phyloP scores from a whole-genome alignment of 345 rosid species.

The Ceriops zippeliana region DNA sequence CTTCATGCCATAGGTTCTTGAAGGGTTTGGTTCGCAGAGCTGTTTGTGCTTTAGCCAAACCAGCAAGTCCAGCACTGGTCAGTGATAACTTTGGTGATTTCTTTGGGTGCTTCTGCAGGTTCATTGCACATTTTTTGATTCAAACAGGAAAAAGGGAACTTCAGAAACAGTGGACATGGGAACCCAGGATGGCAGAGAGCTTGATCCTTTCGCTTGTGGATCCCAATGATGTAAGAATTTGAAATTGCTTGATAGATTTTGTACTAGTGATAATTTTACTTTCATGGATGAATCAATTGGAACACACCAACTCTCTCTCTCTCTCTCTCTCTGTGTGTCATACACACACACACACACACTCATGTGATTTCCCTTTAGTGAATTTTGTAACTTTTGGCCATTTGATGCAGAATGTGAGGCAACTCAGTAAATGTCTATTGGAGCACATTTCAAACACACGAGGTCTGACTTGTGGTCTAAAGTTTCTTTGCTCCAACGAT shows the following conservation, averaged over 20 bases:
- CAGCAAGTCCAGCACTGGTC: background rate
- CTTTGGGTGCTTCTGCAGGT: conserved; percentile 46
- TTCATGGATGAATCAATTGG: conserved; percentile 7
- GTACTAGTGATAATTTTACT: background rate
- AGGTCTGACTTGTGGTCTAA: conserved; percentile 78
- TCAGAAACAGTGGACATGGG: conserved; percentile 87
- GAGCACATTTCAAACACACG: conserved; percentile 79
- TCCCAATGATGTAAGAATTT: conserved; percentile 74
- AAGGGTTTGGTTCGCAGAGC: background rate
- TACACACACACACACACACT: background rate
- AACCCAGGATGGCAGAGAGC: conserved; percentile 80
- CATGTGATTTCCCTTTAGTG: conserved; percentile 12
- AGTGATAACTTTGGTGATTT: background rate
- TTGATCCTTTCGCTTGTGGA: conserved; percentile 82
- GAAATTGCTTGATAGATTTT: background rate
- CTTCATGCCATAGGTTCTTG: conserved; percentile 9
- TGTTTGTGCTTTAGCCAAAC: background rate
- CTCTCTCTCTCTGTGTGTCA: too few species aligned
- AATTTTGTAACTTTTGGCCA: conserved; percentile 20
- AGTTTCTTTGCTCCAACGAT: conserved; percentile 70
- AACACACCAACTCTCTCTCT: background rate
- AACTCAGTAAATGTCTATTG: conserved; percentile 76
- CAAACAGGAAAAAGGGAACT: conserved; percentile 60
- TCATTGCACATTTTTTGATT: conserved; percentile 65
- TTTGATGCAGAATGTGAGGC: conserved; percentile 70